Conservation (phyloP, 1,284 basidiomycete genomes). For the Peniophora sp. region DNA sequence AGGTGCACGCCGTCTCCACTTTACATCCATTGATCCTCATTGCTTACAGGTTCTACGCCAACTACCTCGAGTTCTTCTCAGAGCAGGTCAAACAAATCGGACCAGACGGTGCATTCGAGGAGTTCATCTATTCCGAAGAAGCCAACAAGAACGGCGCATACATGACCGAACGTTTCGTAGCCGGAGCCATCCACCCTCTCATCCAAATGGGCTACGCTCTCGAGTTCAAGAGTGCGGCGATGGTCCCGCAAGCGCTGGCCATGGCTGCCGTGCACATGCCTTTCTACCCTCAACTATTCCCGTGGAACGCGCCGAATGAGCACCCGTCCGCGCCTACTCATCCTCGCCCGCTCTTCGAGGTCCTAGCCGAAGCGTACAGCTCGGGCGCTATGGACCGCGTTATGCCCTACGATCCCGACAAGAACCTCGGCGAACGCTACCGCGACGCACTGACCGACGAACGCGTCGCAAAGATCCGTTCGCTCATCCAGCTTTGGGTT, state of each 20-base stretch:
- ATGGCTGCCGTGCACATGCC: conserved; percentile 41
- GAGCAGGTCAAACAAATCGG: conserved; percentile 36
- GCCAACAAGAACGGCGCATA: conserved; percentile 37
- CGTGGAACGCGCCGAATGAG: conserved; percentile 9
- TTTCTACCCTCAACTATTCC: conserved; percentile 26
- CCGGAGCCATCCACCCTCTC: conserved; percentile 51
- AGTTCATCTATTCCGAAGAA: conserved; percentile 45
- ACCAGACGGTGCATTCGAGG: conserved; percentile 33
- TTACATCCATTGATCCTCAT: conserved; percentile 3
- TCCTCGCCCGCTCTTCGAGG: conserved; percentile 33
- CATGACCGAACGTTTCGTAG: conserved; percentile 51
- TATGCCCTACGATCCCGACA: conserved; percentile 43
- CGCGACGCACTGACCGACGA: conserved; percentile 29
- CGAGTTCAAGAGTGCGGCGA: conserved; percentile 48
- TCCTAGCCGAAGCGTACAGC: conserved; percentile 48
- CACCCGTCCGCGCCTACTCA: conserved; percentile 6
- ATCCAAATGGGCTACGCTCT: conserved; percentile 61
- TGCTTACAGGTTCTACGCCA: conserved; percentile 39
- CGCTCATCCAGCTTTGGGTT: conserved; percentile 42
- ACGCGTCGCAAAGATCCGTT: conserved; percentile 36
- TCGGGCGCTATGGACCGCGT: conserved; percentile 42
- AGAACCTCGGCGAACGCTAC: conserved; percentile 28
- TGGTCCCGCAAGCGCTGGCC: conserved; percentile 54
- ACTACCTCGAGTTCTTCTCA: conserved; percentile 52
- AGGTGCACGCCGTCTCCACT: conserved; percentile 10